Base-by-base conservation (phyloP, 202 grass and related monocot species). In the Zoysia matrella region DNA sequence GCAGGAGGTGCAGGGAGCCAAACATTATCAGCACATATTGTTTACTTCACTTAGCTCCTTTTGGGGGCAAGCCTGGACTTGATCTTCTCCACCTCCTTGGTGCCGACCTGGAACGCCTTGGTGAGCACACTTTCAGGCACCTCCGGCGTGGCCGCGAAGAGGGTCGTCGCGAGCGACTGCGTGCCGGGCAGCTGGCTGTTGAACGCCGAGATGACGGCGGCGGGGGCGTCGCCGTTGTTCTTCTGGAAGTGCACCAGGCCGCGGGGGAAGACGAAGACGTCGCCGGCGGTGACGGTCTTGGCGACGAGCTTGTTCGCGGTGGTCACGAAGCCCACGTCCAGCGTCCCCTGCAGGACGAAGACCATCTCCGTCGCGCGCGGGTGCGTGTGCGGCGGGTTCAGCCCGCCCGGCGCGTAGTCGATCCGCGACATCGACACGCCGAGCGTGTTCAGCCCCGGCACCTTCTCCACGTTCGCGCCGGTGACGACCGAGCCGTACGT, bases 161-260 rank as follows among this genome's bases (percentile, higher is more conserved):
- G 94, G 8, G 84, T 88, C 54, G 2, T 1, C 60, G 91, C 86
- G 7, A 97, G 85, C 16, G 8, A 52, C 15, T 86, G 86, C 4
- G 90, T 97, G 53, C 94, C 94, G 30, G 86, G 91, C 6, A 97
- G 77, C 84, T 97, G 94, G 86, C 91, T 93, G 78, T 93, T 97
- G 88, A 97, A 97, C 10, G 12, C 94, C 7, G 91, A 81, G 13
- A 97, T 44, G 52, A 93, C 86, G 0, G 86, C 58, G 30, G 94
- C 94, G 2, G 90, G 78, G 6, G 54, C 40, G 10, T 86, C 0
- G 1, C 87, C 92, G 3, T 67, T 76, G 15, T 94, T 96, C 88
- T 89, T 89, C 86, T 96, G 88, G 88, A 93, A 96, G 76, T 93
- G 93, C 8, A 89, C 86, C 8, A 96, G 88, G 2, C 93, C 88